Conservation (phyloP, 305 asterid species). For the Fraxinus sp. region DNA sequence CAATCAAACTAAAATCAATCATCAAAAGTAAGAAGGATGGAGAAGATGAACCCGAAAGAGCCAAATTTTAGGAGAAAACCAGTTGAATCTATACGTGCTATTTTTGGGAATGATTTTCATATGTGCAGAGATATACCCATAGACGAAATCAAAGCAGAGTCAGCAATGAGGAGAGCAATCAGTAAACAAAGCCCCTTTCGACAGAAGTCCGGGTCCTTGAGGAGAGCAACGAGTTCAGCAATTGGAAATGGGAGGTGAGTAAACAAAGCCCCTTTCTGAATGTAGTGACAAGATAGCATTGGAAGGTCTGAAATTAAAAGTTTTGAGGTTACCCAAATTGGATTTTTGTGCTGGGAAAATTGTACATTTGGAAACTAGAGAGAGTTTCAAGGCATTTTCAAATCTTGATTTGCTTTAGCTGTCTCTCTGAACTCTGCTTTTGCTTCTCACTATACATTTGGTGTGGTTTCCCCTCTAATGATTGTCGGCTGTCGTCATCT, state of each 20-base stretch:
- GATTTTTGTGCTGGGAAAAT: slow-evolving; percentile 15
- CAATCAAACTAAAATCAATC: too few species aligned
- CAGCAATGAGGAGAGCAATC: too few species aligned
- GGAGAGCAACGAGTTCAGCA: too few species aligned
- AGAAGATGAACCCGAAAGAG: too few species aligned
- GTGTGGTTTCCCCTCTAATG: too few species aligned
- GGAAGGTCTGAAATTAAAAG: slow-evolving; percentile 27
- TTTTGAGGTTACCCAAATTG: slow-evolving; percentile 11
- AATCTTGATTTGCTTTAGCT: background rate
- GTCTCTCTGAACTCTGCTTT: background rate
- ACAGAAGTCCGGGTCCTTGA: too few species aligned
- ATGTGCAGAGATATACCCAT: slow-evolving; percentile 41
- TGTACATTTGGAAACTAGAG: slow-evolving; percentile 15
- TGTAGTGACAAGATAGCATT: slow-evolving; percentile 29
- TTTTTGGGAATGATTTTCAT: slow-evolving; percentile 73
- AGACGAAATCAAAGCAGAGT: too few species aligned
- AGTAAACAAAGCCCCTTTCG: too few species aligned
- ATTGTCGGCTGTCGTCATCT: too few species aligned
- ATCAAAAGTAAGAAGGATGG: too few species aligned
- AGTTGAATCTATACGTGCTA: slow-evolving; percentile 46
- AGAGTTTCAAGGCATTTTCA: background rate
- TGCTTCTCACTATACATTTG: too few species aligned
- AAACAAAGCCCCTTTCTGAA: slow-evolving; percentile 21
- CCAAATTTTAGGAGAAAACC: slow-evolving; percentile 19
- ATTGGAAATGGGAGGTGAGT: background rate